Percentiles rank a stretch among this genome's conserved stretches.
phyloP scores from a whole-genome alignment of 345 rosid species.

The Citrus medica region DNA sequence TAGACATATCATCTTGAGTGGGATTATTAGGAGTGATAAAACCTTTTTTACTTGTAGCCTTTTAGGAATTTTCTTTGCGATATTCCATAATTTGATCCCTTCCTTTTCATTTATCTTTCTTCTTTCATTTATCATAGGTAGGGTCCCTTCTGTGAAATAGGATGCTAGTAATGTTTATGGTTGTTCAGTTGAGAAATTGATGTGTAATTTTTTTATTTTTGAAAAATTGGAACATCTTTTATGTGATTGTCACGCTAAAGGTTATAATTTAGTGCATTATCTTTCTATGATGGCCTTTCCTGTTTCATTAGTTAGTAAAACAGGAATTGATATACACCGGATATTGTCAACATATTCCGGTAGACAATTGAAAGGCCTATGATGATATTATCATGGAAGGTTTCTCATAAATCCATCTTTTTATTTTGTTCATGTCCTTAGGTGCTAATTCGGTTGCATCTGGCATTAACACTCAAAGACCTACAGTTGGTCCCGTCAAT shows the following conservation, averaged over 20 bases:
- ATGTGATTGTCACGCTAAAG: not conserved
- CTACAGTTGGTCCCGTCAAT: constrained; percentile 24
- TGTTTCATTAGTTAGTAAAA: not conserved
- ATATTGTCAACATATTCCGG: not conserved
- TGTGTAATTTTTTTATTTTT: not conserved
- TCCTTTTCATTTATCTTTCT: not conserved
- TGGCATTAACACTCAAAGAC: constrained; percentile 31
- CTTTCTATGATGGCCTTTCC: not conserved
- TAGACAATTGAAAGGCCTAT: not conserved
- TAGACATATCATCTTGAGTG: not conserved
- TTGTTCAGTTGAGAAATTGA: constrained; percentile 4
- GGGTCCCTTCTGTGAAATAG: not conserved
- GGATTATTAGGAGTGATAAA: not conserved
- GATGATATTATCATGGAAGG: not conserved
- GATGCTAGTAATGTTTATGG: not conserved
- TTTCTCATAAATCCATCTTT: not conserved
- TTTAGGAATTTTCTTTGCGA: not conserved
- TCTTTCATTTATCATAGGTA: not conserved
- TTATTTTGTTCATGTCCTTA: constrained; percentile 15
- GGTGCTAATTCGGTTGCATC: constrained; percentile 33
- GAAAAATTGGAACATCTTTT: not conserved
- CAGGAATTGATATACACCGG: not conserved
- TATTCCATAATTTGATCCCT: not conserved
- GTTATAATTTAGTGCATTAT: not conserved
- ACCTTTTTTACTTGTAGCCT: not conserved